Evolutionary conservation across 768 basidiomycete species (phyloP), one percentile per base, ranked within the genome.

Genomic region (Lentinula sp.): DNA sequence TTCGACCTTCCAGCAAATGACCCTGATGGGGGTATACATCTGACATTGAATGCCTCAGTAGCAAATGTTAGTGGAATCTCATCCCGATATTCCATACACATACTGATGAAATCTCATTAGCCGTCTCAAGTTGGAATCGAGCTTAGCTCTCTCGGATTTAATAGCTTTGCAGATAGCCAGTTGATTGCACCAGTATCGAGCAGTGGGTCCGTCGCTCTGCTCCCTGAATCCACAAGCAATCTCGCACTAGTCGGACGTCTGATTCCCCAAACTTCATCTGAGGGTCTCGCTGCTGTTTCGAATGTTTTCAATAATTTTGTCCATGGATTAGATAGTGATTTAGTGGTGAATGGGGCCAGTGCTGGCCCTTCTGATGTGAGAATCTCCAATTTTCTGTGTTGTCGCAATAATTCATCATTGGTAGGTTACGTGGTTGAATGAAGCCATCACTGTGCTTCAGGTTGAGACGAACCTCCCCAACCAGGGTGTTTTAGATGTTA

Each of bases 101-200:
- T 11, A 28, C 21, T 21, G 32, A 40, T 51, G 43, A 48, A 10
- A n/a, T 40, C 16, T 39, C 1, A 43, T 21, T 60, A 87, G 85
- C 89, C 89, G 34, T 86, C 88, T 1, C 87, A 89, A 78, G 86
- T 91, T 42, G 89, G 89, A 31, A 83, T 91, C 11, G 73, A 82
- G 61, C 75, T 91, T 7, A 80, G 76, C 62, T 78, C 80, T 3
- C 78, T 91, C 57, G 79, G 78, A 0, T 91, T 91, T 71, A 75
- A 84, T 55, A 84, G 83, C 16, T 85, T 76, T 65, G 77, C 80
- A 37, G 76, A 76, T 31, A 74, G 77, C 32, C 73, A 78, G 9
- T 76, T 82, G 69, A 82, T 91, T 60, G 89, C 86, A 2, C 80
- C 84, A 2, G 85, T 84, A 10, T 64, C 79, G 2, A 81, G 81